Evolutionary conservation across 768 basidiomycete species (phyloP), one percentile per base, ranked within the genome.

Genomic region (Wakefieldia striispora): DNA sequence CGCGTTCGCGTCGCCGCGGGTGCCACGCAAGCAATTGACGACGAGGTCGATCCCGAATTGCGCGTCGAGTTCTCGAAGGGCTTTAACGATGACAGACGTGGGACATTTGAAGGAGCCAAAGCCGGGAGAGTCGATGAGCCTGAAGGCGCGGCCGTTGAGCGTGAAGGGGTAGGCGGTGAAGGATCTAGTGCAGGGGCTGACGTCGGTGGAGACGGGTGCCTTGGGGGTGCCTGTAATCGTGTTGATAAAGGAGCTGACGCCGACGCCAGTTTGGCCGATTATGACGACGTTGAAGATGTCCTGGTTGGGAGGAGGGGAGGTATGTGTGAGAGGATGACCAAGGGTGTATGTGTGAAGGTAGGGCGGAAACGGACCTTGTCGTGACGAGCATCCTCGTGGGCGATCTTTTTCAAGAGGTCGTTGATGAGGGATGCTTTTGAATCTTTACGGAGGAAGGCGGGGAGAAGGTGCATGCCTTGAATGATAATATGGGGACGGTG

Each of bases 221-320:
- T 52, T 40, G 8, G 54, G 14, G 11, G n/a, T 6, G 33, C 55
- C 50, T 4, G 53, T 59, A 47, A 75, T 55, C 62, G 73, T 59
- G 55, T 75, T 76, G 53, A 74, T 56, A 35, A 76, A 55, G 12
- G 72, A 73, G 52, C 75, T 76, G 48, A 68, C 72, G 21, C 70
- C 69, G 41, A 64, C 49, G 41, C 64, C 64, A 1, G 65, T 67
- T 51, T 65, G 63, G 7, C 64, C 65, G 51, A 67, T 66, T 16
- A 67, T 17, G 49, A 65, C 55, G 51, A 65, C 52, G 50, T 65
- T 65, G 55, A 64, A 65, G 52, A 60, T 43, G 54, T 64, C 58
- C 63, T 64, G 40, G 12, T 21, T 23, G 43, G 40, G 24, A 36
- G 19, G 16, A 17, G 16, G n/a, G n/a, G n/a, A n/a, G n/a, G n/a